A percentile compares a stretch with the other conserved stretches of the same genome.
Conservation (phyloP, 371 early-diverging fungal species). For the Mucor piriformis region DNA sequence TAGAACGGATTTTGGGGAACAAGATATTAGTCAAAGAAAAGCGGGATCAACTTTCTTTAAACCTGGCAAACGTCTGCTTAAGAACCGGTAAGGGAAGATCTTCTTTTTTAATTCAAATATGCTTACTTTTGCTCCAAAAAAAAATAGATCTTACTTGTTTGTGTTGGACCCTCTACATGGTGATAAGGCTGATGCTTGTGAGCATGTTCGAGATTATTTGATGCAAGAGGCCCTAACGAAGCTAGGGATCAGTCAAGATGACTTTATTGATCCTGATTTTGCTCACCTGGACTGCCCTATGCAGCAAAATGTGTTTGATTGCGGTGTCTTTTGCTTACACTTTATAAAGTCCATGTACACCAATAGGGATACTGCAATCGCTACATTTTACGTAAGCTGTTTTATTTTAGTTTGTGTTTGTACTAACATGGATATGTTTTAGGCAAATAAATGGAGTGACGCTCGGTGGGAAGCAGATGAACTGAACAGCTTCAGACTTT, state of each 20-base stretch:
- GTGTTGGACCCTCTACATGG: slow-evolving; percentile 16
- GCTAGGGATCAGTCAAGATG: background rate
- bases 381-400: slow-evolving; percentile 16
- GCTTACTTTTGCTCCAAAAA: background rate
- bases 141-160: slow-evolving; percentile 20
- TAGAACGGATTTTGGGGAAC: background rate
- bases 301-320: slow-evolving; percentile 26
- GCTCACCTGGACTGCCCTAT: slow-evolving; percentile 7
- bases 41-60: no score
- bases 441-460: no score
- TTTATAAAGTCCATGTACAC: slow-evolving; percentile 15
- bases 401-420: no score
- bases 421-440: no score
- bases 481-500: no score
- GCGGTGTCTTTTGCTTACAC: slow-evolving; percentile 26
- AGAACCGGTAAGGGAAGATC: no score
- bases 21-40: no score
- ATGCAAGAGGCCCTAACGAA: slow-evolving; percentile 20
- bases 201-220: slow-evolving; percentile 4
- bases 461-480: no score
- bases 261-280: slow-evolving; percentile 13
- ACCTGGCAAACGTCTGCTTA: no score
- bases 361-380: slow-evolving; percentile 4
- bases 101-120: background rate
- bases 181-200: background rate